Evolutionary conservation across 148 eudicot species (phyloP), one percentile per base, ranked within the genome.

Genomic region (Amaranthus palmeri): DNA sequence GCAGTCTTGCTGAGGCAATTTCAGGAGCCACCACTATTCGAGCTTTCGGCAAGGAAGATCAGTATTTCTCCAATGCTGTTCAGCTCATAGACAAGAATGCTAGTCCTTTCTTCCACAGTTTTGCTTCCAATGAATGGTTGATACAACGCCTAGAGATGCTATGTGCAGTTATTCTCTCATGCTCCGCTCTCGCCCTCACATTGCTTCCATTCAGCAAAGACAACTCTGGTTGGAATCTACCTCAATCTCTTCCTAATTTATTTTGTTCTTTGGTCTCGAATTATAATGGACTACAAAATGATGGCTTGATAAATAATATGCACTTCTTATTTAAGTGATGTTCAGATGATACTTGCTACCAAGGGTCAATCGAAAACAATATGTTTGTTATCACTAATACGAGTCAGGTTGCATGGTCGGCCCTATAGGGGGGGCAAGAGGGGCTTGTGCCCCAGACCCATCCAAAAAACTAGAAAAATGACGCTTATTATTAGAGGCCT

Each of bases 121-220:
- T 84, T 55, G 65, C 88, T 17, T 84, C 86, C 52, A 84, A 83
- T 52, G 88, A 87, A 76, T 87, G 90, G 90, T 67, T 87, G 68
- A 84, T 84, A 51, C 87, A 78, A 71, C 84, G 90, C 14, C 72
- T 87, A n/a, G 90, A 87, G 80, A 63, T 81, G 42, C 70, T 87
- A 53, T 78, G 86, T 68, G 83, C 83, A 8, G 48, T 79, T 40
- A 76, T 83, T 47, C 81, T 87, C 41, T 76, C 86, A 10, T 79
- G 75, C 56, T 77, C 90, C 36, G 86, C 86, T 10, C 75, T 84
- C 8, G 82, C 78, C 76, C 65, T 87, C 57, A 79, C 82, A 67
- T 70, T 85, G 67, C 72, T 84, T 55, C 86, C 85, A 45, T 61
- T 57, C 12, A 76, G 70, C 41, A 63, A 76, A 57, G 79, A 82